Evolutionary conservation across 495 filamentous ascomycete species (phyloP), one percentile per base, ranked within the genome.

Genomic region (Daldinia caldariorum): DNA sequence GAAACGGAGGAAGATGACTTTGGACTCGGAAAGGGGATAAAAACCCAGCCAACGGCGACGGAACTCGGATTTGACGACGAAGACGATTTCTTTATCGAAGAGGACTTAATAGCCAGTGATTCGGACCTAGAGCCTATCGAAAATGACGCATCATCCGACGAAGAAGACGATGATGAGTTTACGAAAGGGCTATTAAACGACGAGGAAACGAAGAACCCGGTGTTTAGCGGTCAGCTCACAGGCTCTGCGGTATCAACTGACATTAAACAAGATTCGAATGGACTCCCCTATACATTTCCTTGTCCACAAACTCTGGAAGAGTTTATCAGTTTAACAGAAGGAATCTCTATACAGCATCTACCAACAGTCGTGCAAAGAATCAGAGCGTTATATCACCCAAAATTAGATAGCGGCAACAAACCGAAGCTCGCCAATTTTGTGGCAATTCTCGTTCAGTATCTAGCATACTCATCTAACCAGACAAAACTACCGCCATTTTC

Each of bases 81-180:
- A 75, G 94, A 97, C 74, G 92, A 97, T 64, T 97, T 97, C 70
- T 61, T 92, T 8, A 89, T 97, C 60, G 94, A 97, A 63, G 92
- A 95, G 61, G 89, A 97, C 57, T 85, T 97, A 1, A 85, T 97
- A 53, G 88, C 88, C 0, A 89, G 84, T 61, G 89, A 83, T 35
- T 90, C 89, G 12, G 88, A 89, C 7, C 68, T 86, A 6, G 89
- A 90, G 20, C 84, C 87, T 7, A 85, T 88, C 61, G 86, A 82
- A 58, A 84, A 84, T 63, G 79, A 83, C 9, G 84, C 79, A 49
- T 81, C 82, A 16, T 85, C 75, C n/a, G 84, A 85, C 47, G 84
- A 83, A 10, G 86, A 88, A 16, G 89, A 91, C 34, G 87, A 89
- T 68, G 89, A 56, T 13, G 53, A 91, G 63, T 92, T 94, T 70